Evolutionary conservation across 768 basidiomycete species (phyloP), one percentile per base, ranked within the genome.

Genomic region (Kondoa subrosea): DNA sequence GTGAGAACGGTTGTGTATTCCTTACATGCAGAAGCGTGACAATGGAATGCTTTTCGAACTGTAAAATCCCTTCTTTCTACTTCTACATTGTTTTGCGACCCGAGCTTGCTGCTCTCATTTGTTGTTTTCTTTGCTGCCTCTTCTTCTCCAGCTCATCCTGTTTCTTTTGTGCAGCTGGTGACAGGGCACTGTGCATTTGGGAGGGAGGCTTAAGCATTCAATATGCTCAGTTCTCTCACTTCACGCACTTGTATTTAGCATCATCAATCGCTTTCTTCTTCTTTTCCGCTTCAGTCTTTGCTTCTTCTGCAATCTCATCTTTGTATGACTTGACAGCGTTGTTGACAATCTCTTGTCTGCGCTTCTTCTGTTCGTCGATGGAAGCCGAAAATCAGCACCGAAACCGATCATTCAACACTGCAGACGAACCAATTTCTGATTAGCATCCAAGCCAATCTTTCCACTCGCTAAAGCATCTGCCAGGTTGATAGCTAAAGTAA

Each of bases 1-100:
- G 91, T 99, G 65, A 82, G 92, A 72, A 84, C 80, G 74, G 91
- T 90, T 80, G 86, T 99, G 60, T 96, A 96, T 75, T 84, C 83
- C 69, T 78, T 93, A 67, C 89, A 96, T 75, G 95, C 95, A 50
- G 40, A 50, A 50, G 40, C 40, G 8, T 50, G 40, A 50, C 40
- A 50, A 8, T 21, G 12, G 21, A 50, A 50, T 50, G 40, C 40
- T 8, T 50, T 50, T 8, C 21, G 21, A 8, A 50, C 8, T 50
- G 8, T 50, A 8, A 8, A 21, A 50, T 21, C 40, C 40, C 8
- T 50, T 50, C 40, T 21, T 8, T 50, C n/a, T 50, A 50, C 40
- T 50, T 8, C 40, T n/a, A n/a, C n/a, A n/a, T n/a, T n/a, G n/a
- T n/a, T n/a, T 50, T 50, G 40, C 40, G 40, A 50, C 40, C 40